Percentiles rank a stretch among this genome's conserved stretches.
Evolutionary conservation across 768 basidiomycete genomes (phyloP).

Genomic region (Sporobolomyces phaffii): DNA sequence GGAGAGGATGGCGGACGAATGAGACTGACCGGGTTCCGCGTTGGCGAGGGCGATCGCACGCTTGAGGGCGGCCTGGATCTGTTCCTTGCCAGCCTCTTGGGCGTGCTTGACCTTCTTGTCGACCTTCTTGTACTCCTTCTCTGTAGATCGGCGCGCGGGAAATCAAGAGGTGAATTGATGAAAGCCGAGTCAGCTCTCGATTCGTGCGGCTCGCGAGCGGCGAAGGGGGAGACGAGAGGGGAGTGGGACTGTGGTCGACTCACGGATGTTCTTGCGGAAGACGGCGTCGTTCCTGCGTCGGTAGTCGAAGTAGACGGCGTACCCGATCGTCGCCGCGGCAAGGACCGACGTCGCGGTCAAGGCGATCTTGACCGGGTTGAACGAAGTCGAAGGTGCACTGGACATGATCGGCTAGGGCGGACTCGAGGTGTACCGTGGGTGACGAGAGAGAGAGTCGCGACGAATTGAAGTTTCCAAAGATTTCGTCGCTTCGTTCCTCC

Average conservation of each 20-base stretch:
- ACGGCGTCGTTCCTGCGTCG: constrained; percentile 76
- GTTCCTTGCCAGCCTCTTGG: constrained; percentile 48
- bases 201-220: too few relatives aligned
- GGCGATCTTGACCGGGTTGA: constrained; percentile 24
- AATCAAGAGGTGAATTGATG: too few relatives aligned
- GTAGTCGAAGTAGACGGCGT: constrained; percentile 83
- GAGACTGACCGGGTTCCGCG: constrained; percentile 53
- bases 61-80: constrained; percentile 61
- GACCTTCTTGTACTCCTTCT: constrained; percentile 85
- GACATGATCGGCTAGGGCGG: neutral
- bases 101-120: constrained; percentile 58
- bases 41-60: constrained; percentile 52
- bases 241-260: constrained; percentile 45
- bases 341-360: constrained; percentile 43
- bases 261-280: constrained; percentile 84
- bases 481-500: too few relatives aligned
- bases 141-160: constrained; percentile 52
- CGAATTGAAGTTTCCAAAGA: neutral
- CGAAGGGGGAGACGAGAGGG: constrained; percentile 2
- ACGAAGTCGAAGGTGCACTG: constrained; percentile 9
- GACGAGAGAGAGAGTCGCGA: neutral
- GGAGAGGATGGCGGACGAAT: neutral
- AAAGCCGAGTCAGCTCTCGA: too few relatives aligned
- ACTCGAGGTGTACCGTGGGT: neutral
- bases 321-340: constrained; percentile 54